Percentiles rank a stretch among this genome's conserved stretches.
Evolutionary conservation across 768 basidiomycete species (phyloP).

Genomic region (Hypholoma sublateritium): DNA sequence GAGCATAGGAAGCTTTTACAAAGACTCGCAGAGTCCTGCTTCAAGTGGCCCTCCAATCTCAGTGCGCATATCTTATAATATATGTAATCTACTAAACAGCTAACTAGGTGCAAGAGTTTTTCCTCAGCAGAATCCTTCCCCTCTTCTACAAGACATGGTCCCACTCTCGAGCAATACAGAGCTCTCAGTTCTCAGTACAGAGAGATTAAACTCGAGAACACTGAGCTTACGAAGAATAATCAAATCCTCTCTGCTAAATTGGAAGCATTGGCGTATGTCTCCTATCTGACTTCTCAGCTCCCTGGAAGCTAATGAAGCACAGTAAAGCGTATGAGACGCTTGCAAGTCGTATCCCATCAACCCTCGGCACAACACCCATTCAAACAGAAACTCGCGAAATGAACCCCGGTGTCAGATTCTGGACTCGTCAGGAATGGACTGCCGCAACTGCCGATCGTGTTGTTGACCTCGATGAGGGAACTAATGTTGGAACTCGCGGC

Average conservation of each 20-base stretch:
- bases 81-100: not conserved
- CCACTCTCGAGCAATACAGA: not conserved
- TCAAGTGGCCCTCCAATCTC: not conserved
- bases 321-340: not conserved
- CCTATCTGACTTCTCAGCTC: not conserved
- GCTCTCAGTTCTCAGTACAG: not conserved
- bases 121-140: not conserved
- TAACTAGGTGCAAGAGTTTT: not conserved
- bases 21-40: not conserved
- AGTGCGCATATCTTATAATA: not conserved
- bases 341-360: too few relatives aligned
- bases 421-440: not conserved
- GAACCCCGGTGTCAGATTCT: not conserved
- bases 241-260: not conserved
- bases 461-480: not conserved
- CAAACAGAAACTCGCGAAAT: not conserved
- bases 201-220: not conserved
- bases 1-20: too few relatives aligned
- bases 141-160: not conserved
- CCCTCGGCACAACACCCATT: not conserved
- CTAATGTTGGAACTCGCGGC: not conserved
- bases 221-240: not conserved
- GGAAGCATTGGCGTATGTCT: not conserved
- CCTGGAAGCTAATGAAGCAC: not conserved
- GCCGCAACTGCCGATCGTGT: not conserved